phyloP scores from a whole-genome alignment of 495 filamentous ascomycete species.

The Aspergillus bertholletiae region DNA sequence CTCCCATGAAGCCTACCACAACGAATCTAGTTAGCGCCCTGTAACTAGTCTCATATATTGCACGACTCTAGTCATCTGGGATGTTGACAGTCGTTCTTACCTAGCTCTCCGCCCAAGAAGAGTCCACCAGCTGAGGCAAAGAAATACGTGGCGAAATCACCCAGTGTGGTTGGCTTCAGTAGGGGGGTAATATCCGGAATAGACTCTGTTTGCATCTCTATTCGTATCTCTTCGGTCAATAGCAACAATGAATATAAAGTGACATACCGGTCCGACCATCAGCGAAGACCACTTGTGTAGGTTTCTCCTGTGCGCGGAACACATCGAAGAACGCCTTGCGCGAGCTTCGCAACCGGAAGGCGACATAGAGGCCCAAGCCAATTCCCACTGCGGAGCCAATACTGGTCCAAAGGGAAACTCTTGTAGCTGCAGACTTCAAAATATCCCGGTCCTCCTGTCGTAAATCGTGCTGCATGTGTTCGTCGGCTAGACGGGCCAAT shows the following conservation, averaged over 20 bases:
- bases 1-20: conserved; percentile 51
- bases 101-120: conserved; percentile 62
- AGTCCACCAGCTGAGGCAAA: conserved; percentile 59
- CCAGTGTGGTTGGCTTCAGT: conserved; percentile 52
- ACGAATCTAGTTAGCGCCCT: background rate
- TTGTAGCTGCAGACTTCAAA: conserved; percentile 50
- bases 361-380: conserved; percentile 54
- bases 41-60: background rate
- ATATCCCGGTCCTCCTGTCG: conserved; percentile 54
- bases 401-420: conserved; percentile 48
- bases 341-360: conserved; percentile 51
- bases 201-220: conserved; percentile 40
- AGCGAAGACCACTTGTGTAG: conserved; percentile 58
- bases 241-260: background rate
- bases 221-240: background rate
- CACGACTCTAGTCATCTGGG: too few relatives aligned
- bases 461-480: conserved; percentile 63
- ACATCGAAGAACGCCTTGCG: conserved; percentile 55
- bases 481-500: conserved; percentile 55
- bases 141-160: conserved; percentile 60
- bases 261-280: conserved; percentile 53
- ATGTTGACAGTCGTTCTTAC: conserved; percentile 14
- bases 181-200: conserved; percentile 58
- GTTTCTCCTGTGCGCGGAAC: conserved; percentile 55
- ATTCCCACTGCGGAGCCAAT: conserved; percentile 59